phyloP scores from a whole-genome alignment of 345 rosid species.

The Passiflora organensis region DNA sequence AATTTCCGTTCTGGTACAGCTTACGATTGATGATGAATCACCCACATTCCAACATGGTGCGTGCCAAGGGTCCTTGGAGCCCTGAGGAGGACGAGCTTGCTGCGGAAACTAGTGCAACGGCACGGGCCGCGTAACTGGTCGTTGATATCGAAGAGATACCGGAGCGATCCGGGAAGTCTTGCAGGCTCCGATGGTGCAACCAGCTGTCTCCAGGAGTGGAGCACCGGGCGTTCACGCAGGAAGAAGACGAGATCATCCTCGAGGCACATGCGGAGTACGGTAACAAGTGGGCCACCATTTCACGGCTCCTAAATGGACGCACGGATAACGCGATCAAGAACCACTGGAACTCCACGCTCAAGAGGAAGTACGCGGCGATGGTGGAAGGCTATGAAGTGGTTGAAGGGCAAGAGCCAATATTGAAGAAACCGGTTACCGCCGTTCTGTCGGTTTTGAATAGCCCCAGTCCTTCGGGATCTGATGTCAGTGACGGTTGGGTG shows the following conservation, averaged over 20 bases:
- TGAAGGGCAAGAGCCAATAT: neutral
- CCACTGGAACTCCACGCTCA: slow-evolving; percentile 29
- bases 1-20: neutral
- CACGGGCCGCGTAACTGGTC: slow-evolving; percentile 18
- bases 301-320: slow-evolving; percentile 26
- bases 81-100: too few relatives aligned
- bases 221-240: slow-evolving; percentile 17
- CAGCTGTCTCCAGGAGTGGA: slow-evolving; percentile 28
- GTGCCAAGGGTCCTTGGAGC: too few relatives aligned
- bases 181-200: slow-evolving; percentile 30
- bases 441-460: neutral
- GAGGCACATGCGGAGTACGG: slow-evolving; percentile 16
- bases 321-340: slow-evolving; percentile 27
- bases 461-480: slow-evolving; percentile 16
- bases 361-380: slow-evolving; percentile 19
- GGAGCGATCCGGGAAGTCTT: slow-evolving; percentile 28
- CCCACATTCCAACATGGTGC: neutral
- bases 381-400: neutral
- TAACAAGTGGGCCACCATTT: slow-evolving; percentile 27
- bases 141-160: slow-evolving; percentile 19
- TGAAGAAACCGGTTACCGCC: slow-evolving; percentile 6
- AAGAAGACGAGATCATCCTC: slow-evolving; percentile 21
- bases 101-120: too few relatives aligned
- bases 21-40: slow-evolving; percentile 6
- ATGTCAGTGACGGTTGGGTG: slow-evolving; percentile 15